Base-by-base conservation (phyloP, 2,329 filamentous ascomycete species). In the Colletotrichum destructivum region DNA sequence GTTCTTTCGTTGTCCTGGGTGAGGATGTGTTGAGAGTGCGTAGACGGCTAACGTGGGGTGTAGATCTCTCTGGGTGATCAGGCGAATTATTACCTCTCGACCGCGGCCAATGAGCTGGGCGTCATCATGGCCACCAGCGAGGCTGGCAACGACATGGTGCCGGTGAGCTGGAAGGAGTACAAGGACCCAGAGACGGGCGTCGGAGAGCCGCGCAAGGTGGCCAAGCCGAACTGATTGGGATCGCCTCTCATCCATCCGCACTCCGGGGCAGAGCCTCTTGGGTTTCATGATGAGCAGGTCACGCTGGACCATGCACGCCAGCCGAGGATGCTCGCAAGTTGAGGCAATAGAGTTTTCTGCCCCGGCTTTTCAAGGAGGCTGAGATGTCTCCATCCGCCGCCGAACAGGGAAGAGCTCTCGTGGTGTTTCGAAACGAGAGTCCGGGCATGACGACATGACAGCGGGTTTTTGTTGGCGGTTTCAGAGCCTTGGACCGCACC, bases 161-260 rank as follows among this genome's bases (percentile, higher is more conserved):
- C 96, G 2, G 89, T 97, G 66, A 97, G 92, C 82, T 99, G 96
- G 96, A 97, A 92, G 84, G 96, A 98, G 83, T 97, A 97, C 84
- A 89, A 90, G 78, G 96, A 98, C 84, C 90, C 91, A 0, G 90
- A 92, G 78, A 97, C 92, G 8, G 95, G 94, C 3, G 79, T 86
- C 56, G 90, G 87, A 75, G 96, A 98, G 87, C 84, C 84, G 75
- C 91, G 96, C 81, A 99, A 99, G 86, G 96, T 98, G 71, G 96
- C 96, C 23, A 96, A 97, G 84, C 96, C 96, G 35, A 93, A 93
- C 78, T 96, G 88, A 93, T 70, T 31, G 42, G 15, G 13, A 1
- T 7, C n/a, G 2, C 15, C 4, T 26, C 8, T 23, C 26, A 9
- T 40, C 46, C 44, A 52, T 38, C 63, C 40, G 63, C 44, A 66